phyloP scores from a whole-genome alignment of 768 basidiomycete species.

The Flagelloscypha sp. region DNA sequence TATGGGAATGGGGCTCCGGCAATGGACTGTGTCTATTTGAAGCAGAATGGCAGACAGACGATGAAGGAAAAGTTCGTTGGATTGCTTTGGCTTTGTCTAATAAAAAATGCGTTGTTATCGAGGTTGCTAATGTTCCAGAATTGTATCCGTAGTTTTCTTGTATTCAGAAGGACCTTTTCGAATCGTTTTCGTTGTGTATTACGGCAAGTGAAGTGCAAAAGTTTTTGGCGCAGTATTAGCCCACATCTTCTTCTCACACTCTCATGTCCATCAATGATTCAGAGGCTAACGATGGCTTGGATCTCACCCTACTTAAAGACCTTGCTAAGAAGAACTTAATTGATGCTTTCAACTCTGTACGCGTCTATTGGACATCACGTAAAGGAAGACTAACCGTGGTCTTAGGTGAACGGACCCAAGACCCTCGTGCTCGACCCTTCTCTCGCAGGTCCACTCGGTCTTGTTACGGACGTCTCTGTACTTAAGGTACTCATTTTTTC shows the following conservation, averaged over 20 bases:
- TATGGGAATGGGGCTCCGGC: conserved; percentile 61
- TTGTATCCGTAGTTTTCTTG: too few species aligned
- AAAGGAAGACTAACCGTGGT: background rate
- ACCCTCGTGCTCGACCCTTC: conserved; percentile 89
- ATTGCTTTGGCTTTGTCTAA: conserved; percentile 66
- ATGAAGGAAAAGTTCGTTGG: conserved; percentile 42
- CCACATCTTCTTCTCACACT: too few species aligned
- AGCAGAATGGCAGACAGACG: conserved; percentile 59
- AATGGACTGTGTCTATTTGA: conserved; percentile 61
- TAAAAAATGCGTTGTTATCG: conserved; percentile 58
- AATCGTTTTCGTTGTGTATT: too few species aligned
- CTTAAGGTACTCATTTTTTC: conserved; percentile 58
- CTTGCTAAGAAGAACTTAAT: conserved; percentile 74
- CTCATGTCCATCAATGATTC: too few species aligned
- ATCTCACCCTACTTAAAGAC: conserved; percentile 65
- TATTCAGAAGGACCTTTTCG: too few species aligned
- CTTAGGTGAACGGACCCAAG: conserved; percentile 85
- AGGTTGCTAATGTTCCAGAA: conserved; percentile 44
- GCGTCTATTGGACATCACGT: conserved; percentile 14
- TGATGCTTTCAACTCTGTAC: conserved; percentile 77
- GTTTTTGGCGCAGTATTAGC: too few species aligned
- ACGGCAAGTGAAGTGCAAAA: too few species aligned
- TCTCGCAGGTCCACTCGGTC: conserved; percentile 84
- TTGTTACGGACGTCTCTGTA: conserved; percentile 90
- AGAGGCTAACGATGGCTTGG: too few species aligned